phyloP scores from a whole-genome alignment of 2,329 filamentous ascomycete genomes.

The Cryphonectria parasitica region DNA sequence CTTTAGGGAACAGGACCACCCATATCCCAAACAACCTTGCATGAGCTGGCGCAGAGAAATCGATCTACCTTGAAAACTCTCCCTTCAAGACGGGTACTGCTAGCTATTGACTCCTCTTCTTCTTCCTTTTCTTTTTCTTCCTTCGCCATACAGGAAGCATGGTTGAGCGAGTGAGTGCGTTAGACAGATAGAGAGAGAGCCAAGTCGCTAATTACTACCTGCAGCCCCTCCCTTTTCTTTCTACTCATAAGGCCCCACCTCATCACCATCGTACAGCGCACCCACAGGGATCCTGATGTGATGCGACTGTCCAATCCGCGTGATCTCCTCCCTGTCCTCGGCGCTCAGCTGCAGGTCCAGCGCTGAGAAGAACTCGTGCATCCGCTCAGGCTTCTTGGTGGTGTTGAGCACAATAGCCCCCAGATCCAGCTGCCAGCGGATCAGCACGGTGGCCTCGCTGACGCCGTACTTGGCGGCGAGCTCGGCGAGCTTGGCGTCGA shows the following conservation, averaged over 20 bases:
- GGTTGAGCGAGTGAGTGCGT: background rate
- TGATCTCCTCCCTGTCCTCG: constrained; percentile 39
- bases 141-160: background rate
- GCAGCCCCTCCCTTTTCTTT: background rate
- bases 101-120: background rate
- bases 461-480: constrained; percentile 32
- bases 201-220: background rate
- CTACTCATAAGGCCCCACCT: constrained; percentile 10
- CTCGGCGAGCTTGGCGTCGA: constrained; percentile 29
- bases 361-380: constrained; percentile 39
- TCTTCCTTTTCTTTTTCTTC: background rate
- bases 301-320: constrained; percentile 6
- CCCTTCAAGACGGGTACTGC: background rate
- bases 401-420: constrained; percentile 33
- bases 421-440: constrained; percentile 33
- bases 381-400: constrained; percentile 37
- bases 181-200: too few relatives aligned
- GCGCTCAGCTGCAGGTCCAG: constrained; percentile 37
- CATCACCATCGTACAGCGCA: constrained; percentile 7
- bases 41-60: background rate
- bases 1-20: background rate
- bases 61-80: background rate
- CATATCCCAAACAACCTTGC: background rate
- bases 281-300: constrained; percentile 18
- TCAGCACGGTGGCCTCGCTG: constrained; percentile 31